A percentile compares a stretch with the other conserved stretches of the same genome.
These are phyloP conservation scores for Candida piceae DNA, from an alignment of 805 yeast genomes.

Conservation along the genomic window DNA sequence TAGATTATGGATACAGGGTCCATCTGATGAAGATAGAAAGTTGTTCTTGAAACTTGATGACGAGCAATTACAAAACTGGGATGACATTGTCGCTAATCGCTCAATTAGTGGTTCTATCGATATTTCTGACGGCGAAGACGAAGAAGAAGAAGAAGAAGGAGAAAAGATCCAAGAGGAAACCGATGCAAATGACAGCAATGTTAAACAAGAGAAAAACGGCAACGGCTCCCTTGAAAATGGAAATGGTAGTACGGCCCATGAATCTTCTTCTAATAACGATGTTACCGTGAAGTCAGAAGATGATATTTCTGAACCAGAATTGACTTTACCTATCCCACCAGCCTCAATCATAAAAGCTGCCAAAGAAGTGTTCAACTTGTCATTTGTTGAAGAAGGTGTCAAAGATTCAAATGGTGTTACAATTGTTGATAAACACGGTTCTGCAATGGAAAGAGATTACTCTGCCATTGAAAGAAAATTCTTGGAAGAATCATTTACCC, in stretches of 20 bases:
- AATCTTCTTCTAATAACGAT: no score
- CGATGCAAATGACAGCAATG: no score
- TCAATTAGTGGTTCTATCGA: no score
- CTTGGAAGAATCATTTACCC: constrained; percentile 60
- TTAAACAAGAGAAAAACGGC: no score
- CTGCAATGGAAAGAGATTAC: constrained; percentile 26
- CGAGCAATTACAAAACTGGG: constrained; percentile 37
- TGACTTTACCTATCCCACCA: background rate
- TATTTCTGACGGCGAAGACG: constrained; percentile 1
- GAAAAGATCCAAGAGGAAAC: no score
- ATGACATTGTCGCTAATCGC: constrained; percentile 4
- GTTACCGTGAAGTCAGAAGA: no score
- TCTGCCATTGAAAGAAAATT: constrained; percentile 50
- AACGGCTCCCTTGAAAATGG: no score
- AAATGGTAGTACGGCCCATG: no score
- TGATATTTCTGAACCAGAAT: no score
- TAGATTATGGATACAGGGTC: constrained; percentile 71
- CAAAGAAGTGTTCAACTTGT: constrained; percentile 27
- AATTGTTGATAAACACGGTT: constrained; percentile 35
- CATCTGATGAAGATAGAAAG: constrained; percentile 43
- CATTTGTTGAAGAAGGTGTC: constrained; percentile 24
- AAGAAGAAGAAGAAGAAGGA: no score
- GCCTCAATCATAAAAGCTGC: constrained; percentile 23
- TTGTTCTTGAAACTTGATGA: constrained; percentile 22
- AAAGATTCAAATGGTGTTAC: constrained; percentile 18